These are phyloP conservation scores for Colletotrichum liriopes DNA, from an alignment of 2,329 filamentous ascomycete species.

Conservation along the genomic window DNA sequence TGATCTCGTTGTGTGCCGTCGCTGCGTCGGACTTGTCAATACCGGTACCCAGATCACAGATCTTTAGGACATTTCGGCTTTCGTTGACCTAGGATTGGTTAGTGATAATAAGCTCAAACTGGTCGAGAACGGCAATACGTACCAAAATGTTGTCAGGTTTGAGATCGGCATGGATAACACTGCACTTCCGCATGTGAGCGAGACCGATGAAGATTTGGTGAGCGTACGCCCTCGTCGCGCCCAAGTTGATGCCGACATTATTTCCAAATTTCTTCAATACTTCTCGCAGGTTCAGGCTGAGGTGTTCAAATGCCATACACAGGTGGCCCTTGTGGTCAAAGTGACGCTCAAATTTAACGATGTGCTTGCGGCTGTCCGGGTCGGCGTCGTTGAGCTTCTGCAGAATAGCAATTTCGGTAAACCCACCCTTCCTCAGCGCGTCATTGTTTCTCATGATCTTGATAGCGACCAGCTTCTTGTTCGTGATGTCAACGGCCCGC, in stretches of 20 bases:
- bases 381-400: slow-evolving; percentile 90
- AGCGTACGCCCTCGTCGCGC: slow-evolving; percentile 89
- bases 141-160: slow-evolving; percentile 98
- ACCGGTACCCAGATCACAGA: slow-evolving; percentile 97
- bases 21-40: slow-evolving; percentile 86
- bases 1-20: slow-evolving; percentile 84
- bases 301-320: slow-evolving; percentile 96
- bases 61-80: slow-evolving; percentile 86
- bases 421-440: slow-evolving; percentile 89
- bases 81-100: slow-evolving; percentile 77
- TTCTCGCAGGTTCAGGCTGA: slow-evolving; percentile 93
- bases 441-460: slow-evolving; percentile 99
- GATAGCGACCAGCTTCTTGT: slow-evolving; percentile 86
- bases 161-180: slow-evolving; percentile 94
- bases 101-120: slow-evolving; percentile 39
- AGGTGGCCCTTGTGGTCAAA: slow-evolving; percentile 97
- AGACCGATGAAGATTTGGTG: slow-evolving; percentile 95
- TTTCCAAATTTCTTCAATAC: slow-evolving; percentile 96
- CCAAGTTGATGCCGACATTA: slow-evolving; percentile 91
- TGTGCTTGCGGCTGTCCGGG: slow-evolving; percentile 89
- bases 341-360: slow-evolving; percentile 87
- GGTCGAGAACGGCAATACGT: slow-evolving; percentile 47
- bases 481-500: slow-evolving; percentile 84
- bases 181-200: slow-evolving; percentile 89
- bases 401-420: slow-evolving; percentile 94